phyloP scores from a whole-genome alignment of 768 basidiomycete genomes.

The Rhodotorula babjevae region DNA sequence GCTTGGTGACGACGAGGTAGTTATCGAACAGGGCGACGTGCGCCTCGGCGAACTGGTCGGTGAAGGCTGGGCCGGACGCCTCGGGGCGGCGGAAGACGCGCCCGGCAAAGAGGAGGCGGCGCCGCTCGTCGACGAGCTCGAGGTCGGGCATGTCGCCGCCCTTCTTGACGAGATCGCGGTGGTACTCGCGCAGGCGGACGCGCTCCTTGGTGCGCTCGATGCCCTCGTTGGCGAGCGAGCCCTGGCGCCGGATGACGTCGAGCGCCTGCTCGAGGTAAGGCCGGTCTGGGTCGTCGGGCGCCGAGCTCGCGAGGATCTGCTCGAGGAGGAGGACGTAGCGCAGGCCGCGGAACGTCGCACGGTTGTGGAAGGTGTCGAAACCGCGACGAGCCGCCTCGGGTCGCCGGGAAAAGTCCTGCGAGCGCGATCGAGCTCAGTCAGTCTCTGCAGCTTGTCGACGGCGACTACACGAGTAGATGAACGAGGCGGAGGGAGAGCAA shows the following conservation, averaged over 20 bases:
- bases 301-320: conserved; percentile 70
- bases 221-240: conserved; percentile 56
- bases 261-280: conserved; percentile 77
- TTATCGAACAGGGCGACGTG: conserved; percentile 91
- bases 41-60: conserved; percentile 76
- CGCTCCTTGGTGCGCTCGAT: conserved; percentile 79
- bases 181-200: conserved; percentile 82
- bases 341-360: conserved; percentile 81
- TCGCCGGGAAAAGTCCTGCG: conserved; percentile 23
- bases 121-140: conserved; percentile 76
- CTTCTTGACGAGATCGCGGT: conserved; percentile 73
- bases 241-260: conserved; percentile 68
- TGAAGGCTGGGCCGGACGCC: conserved; percentile 58
- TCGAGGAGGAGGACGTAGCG: conserved; percentile 83
- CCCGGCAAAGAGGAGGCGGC: conserved; percentile 77
- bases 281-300: conserved; percentile 50
- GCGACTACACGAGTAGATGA: too few relatives aligned
- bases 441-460: too few relatives aligned
- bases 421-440: conserved; percentile 51
- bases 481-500: not conserved
- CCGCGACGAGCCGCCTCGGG: conserved; percentile 56
- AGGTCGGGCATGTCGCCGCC: conserved; percentile 76
- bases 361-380: conserved; percentile 88
- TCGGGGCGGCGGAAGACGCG: conserved; percentile 82
- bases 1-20: conserved; percentile 85